Percentiles rank a stretch among this genome's conserved stretches.
phyloP scores from a whole-genome alignment of 2,329 filamentous ascomycete species.

The Claviceps capensis region DNA sequence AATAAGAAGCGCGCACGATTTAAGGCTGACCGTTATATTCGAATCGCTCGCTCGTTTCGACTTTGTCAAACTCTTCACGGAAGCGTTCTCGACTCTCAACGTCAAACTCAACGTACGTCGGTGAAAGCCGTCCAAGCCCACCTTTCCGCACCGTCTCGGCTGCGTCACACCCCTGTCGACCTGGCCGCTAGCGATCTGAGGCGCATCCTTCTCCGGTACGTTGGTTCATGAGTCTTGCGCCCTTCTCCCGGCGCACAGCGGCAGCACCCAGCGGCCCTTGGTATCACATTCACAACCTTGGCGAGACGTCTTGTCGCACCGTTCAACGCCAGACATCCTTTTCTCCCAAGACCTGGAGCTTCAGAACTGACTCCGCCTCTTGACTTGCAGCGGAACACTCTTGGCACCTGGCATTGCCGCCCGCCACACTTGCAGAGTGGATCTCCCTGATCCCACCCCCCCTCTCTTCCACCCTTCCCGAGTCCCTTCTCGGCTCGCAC shows the following conservation, averaged over 20 bases:
- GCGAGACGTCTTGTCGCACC: background rate
- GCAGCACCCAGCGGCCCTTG: constrained; percentile 1
- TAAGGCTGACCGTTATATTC: background rate
- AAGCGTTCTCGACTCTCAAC: background rate
- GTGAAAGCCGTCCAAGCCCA: background rate
- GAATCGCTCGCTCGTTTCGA: background rate
- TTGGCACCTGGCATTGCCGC: background rate
- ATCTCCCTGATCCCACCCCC: background rate
- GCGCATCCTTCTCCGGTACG: constrained; percentile 6
- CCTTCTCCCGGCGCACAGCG: constrained; percentile 4
- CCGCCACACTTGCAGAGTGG: background rate
- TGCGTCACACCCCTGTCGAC: constrained; percentile 10
- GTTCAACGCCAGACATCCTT: background rate
- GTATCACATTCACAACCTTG: background rate
- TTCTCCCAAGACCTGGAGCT: background rate
- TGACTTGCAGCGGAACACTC: constrained; percentile 1
- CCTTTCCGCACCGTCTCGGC: constrained; percentile 3
- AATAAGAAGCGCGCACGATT: background rate
- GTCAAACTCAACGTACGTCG: background rate
- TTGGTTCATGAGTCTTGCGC: constrained; percentile 7
- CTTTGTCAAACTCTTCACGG: background rate
- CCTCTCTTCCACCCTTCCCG: background rate
- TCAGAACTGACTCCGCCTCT: background rate
- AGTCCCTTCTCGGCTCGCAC: constrained; percentile 4
- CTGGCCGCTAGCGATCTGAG: constrained; percentile 11